These are phyloP conservation scores for Taphrina populina DNA, from an alignment of 1,139 yeast genomes.

Conservation along the genomic window DNA sequence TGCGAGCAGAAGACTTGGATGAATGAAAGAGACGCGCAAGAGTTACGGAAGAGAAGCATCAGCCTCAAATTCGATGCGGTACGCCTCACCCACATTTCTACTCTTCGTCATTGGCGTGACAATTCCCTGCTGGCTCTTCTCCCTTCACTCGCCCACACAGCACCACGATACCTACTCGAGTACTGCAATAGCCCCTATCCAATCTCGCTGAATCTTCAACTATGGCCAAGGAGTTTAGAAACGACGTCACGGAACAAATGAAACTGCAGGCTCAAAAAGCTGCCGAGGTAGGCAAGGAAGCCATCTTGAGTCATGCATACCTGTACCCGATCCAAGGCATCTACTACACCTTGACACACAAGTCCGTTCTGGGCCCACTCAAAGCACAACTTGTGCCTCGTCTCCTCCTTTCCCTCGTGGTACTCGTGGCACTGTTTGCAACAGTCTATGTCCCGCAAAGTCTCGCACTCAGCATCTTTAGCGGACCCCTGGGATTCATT, in stretches of 20 bases:
- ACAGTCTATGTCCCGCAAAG: constrained; percentile 31
- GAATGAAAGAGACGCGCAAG: too few species aligned
- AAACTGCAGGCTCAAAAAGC: constrained; percentile 20
- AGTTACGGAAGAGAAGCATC: too few species aligned
- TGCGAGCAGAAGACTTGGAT: too few species aligned
- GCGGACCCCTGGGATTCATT: constrained; percentile 30
- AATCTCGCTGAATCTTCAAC: too few species aligned
- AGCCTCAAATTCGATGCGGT: too few species aligned
- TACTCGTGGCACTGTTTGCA: constrained; percentile 19
- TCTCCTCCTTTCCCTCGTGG: constrained; percentile 11
- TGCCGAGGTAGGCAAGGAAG: constrained; percentile 22
- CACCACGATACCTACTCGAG: too few species aligned
- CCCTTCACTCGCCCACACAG: too few species aligned
- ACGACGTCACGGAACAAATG: constrained; percentile 15
- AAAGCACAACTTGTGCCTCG: constrained; percentile 22
- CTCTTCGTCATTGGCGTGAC: too few species aligned
- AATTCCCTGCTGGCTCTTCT: too few species aligned
- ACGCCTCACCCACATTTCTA: too few species aligned
- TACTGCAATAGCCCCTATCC: too few species aligned
- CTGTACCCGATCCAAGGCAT: constrained; percentile 29
- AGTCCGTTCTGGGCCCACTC: constrained; percentile 14
- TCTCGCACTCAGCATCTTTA: constrained; percentile 20
- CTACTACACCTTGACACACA: constrained; percentile 13
- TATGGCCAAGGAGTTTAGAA: too few species aligned
- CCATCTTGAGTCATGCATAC: constrained; percentile 11